Base-by-base conservation (phyloP, 176 grass and related monocot species). In the Phoenix roebelenii region DNA sequence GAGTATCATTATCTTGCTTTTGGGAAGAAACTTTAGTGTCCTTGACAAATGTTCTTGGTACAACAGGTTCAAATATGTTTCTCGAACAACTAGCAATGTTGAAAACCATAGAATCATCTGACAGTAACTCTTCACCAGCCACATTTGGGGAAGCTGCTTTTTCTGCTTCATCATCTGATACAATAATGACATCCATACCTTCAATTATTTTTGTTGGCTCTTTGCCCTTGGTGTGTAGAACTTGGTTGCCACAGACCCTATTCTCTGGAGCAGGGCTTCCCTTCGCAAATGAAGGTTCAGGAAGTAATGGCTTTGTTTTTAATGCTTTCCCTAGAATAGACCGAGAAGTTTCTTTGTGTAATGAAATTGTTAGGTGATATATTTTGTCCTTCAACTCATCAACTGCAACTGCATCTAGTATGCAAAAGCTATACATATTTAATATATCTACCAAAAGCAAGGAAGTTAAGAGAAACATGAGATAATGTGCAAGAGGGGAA, bases 91-190 rank as follows among this genome's bases (percentile, higher is more conserved):
- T 29, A 53, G 67, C 72, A 58, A 53, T 49, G 60, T 50, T 65
- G 12, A 53, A 49, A 20, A 73, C 59, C 59, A 61, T 73, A 59
- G 9, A 19, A 66, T 30, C 63, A 53, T 69, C 79, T 23, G 61
- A 77, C 16, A 73, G 48, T 55, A 4, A 54, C 49, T 19, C 75
- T 72, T 79, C 64, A 55, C 54, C 67, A 25, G 60, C 28, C 24
- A 89, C 61, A 72, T 74, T 77, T 66, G 32, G 20, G 57, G 71
- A 56, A 14, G 52, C 7, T 49, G 53, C 58, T 61, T 73, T 22
- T 67, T 79, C 79, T 48, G 66, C 73, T 79, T 94, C 83, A 63
- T 77, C 86, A 58, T 94, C 89, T 53, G 89, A 94, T 76, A 94
- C 77, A 15, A 90, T 28, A 63, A 95, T 85, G 75, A 82, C 70